Evolutionary conservation across 164 flowering plant species (phyloP).

Genomic region (Cinnamomum micranthum): DNA sequence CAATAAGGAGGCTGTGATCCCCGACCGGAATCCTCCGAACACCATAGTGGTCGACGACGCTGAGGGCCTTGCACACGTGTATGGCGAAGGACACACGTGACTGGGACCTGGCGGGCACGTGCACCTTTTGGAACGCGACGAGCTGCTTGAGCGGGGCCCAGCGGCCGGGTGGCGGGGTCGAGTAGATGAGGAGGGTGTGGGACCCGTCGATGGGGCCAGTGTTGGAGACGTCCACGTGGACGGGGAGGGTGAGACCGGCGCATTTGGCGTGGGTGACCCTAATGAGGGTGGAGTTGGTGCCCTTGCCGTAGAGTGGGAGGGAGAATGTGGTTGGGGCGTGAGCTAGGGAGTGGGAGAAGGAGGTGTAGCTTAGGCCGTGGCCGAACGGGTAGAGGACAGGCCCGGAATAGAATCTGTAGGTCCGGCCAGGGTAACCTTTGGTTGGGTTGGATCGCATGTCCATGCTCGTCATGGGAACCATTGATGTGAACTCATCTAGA

Average conservation of each 20-base stretch:
- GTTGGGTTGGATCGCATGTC: constrained; percentile 51
- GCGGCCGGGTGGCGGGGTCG: constrained; percentile 55
- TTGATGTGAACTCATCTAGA: constrained; percentile 56
- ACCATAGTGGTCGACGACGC: constrained; percentile 68
- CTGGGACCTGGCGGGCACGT: constrained; percentile 39
- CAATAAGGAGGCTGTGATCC: constrained; percentile 57
- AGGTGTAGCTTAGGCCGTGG: constrained; percentile 76
- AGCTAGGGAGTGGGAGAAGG: constrained; percentile 45
- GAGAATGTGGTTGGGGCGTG: constrained; percentile 38
- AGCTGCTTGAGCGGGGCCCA: constrained; percentile 72
- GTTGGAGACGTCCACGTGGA: constrained; percentile 61
- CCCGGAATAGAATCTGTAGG: constrained; percentile 87
- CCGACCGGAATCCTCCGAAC: constrained; percentile 78
- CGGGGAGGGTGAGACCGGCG: constrained; percentile 29
- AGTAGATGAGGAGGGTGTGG: constrained; percentile 61
- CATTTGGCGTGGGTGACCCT: constrained; percentile 71
- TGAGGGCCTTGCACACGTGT: constrained; percentile 71
- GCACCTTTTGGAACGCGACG: constrained; percentile 67
- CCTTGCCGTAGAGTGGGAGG: constrained; percentile 48
- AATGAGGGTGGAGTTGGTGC: constrained; percentile 28
- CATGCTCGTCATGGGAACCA: constrained; percentile 87
- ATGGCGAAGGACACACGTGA: constrained; percentile 42
- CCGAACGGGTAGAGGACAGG: constrained; percentile 87
- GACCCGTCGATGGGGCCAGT: constrained; percentile 61
- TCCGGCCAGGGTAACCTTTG: constrained; percentile 78